phyloP scores from a whole-genome alignment of 2,329 filamentous ascomycete species.

The Trichoderma polysporum region DNA sequence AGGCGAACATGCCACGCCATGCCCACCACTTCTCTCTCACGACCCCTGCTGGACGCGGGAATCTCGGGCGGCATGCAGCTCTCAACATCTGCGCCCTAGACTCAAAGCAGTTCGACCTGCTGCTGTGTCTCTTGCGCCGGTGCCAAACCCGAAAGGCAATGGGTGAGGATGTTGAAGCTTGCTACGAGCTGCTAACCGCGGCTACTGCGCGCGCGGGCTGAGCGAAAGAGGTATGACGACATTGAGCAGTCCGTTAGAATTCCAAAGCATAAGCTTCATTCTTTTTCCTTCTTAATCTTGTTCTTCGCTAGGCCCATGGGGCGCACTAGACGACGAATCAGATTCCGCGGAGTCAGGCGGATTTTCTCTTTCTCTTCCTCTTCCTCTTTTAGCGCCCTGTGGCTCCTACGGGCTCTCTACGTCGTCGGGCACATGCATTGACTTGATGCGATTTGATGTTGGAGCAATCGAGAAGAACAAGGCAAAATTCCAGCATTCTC shows the following conservation, averaged over 20 bases:
- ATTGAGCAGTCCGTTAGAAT: slow-evolving; percentile 2
- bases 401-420: too few species aligned
- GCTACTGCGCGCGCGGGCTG: neutral
- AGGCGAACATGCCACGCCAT: neutral
- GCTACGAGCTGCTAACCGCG: neutral
- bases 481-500: neutral
- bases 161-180: neutral
- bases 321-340: neutral
- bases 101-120: neutral
- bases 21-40: neutral
- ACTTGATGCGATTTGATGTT: neutral
- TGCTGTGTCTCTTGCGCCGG: neutral
- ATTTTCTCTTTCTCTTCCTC: neutral
- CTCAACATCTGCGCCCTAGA: neutral
- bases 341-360: slow-evolving; percentile 2
- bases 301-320: neutral
- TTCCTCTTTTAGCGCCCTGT: too few species aligned
- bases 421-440: neutral
- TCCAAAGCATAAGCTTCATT: neutral
- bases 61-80: slow-evolving; percentile 16
- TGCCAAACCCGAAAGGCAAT: neutral
- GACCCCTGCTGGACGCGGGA: slow-evolving; percentile 6
- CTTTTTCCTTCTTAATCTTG: neutral
- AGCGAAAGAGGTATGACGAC: slow-evolving; percentile 10
- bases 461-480: neutral